A percentile compares a stretch with the other conserved stretches of the same genome.
phyloP scores from a whole-genome alignment of 176 grass and related monocot genomes.

The Dactylis glomerata region DNA sequence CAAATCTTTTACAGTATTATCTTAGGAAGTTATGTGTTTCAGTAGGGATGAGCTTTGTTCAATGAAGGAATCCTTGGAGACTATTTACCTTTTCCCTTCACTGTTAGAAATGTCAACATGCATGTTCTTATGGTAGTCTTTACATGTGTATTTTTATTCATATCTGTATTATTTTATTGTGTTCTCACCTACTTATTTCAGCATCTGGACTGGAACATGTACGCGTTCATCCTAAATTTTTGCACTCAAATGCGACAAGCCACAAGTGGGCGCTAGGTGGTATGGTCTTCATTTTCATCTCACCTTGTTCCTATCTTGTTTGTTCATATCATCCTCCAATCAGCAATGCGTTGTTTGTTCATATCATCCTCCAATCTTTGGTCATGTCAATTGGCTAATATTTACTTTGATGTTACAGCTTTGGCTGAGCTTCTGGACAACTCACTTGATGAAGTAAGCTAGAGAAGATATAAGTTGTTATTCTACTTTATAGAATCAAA shows the following conservation, averaged over 20 bases:
- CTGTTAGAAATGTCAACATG: background rate
- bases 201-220: conserved; percentile 78
- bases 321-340: background rate
- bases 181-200: conserved; percentile 40
- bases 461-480: conserved; percentile 14
- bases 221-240: conserved; percentile 89
- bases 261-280: conserved; percentile 99
- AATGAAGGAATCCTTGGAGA: background rate
- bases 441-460: conserved; percentile 83
- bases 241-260: conserved; percentile 99
- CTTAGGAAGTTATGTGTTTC: background rate
- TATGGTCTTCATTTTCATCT: conserved; percentile 37
- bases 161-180: conserved; percentile 18
- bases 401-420: conserved; percentile 49
- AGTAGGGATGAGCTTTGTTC: background rate
- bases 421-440: conserved; percentile 98
- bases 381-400: conserved; percentile 34
- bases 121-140: background rate
- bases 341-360: conserved; percentile 13
- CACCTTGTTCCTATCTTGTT: conserved; percentile 7
- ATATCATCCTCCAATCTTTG: conserved; percentile 7
- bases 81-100: background rate
- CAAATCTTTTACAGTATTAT: background rate
- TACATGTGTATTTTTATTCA: background rate
- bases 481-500: conserved; percentile 5